These are phyloP conservation scores for Pseudoturritis turrita DNA, from an alignment of 345 rosid genomes.

Conservation along the genomic window DNA sequence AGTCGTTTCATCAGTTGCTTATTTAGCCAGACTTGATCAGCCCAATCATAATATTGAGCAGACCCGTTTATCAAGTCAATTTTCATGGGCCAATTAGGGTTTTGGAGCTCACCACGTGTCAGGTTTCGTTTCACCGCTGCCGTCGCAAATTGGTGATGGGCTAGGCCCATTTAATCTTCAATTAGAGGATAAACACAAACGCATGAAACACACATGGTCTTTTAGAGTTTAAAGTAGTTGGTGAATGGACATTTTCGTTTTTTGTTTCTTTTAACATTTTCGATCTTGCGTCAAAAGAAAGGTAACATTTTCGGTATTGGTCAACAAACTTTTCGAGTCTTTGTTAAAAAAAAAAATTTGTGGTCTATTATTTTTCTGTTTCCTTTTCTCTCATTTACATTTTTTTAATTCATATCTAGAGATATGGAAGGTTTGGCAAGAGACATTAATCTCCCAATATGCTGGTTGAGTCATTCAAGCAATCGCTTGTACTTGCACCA, in stretches of 20 bases:
- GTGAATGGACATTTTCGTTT: background rate
- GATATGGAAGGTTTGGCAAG: background rate
- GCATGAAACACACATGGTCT: background rate
- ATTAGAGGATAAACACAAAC: background rate
- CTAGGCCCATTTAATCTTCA: background rate
- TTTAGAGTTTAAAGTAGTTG: background rate
- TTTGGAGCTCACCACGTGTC: background rate
- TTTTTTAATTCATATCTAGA: no score
- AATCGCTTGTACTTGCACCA: constrained; percentile 83
- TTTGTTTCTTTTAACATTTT: background rate
- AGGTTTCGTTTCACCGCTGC: no score
- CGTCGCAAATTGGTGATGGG: background rate
- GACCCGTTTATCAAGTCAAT: background rate
- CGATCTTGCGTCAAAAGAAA: no score
- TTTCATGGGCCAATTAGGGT: no score
- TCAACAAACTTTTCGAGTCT: no score
- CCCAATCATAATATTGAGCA: background rate
- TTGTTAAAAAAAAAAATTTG: no score
- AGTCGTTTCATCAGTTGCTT: background rate
- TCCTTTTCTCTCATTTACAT: no score
- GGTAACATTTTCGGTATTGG: no score
- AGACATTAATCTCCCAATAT: background rate
- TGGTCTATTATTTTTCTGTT: no score
- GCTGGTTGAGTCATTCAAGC: constrained; percentile 38
- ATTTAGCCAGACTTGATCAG: background rate